Evolutionary conservation across 2,329 filamentous ascomycete genomes (phyloP), one percentile per base, ranked within the genome.

Genomic region (Monosporascus cannonballus): DNA sequence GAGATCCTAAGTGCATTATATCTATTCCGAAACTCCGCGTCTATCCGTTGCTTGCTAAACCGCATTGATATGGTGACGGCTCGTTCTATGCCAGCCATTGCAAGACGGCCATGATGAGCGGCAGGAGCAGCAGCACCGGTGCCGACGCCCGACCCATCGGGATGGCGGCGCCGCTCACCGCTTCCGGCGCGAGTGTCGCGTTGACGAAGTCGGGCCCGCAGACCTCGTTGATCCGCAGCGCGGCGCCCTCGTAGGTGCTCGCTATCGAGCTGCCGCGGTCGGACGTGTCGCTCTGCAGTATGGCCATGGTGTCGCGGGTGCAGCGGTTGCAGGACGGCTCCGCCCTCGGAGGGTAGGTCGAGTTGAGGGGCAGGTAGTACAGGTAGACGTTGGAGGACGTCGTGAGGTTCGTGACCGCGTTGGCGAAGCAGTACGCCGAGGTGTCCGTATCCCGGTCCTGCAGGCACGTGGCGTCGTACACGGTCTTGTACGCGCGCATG

Each of bases 301-400:
- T 80, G 25, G 78, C 77, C 90, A 97, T 96, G 4, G 89, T 93
- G 55, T 89, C 76, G 64, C 85, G 77, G 44, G 94, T 76, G 68
- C 94, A 97, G 41, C 73, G 73, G 61, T 81, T 85, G 73, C 94
- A 99, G 1, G 79, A 83, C 1, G 91, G 89, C n/a, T 77, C 75
- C 25, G 85, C 81, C 22, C 79, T 79, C 15, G 75, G 76, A 0
- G 89, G 89, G 14, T 96, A 73, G 1, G 76, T 70, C 41, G 85
- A 78, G 54, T 94, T 94, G 51, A 96, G 78, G 0, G 92, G 89
- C 3, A 97, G 75, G 63, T 87, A 93, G 73, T 96, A 99, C 37
- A 94, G 79, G 64, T 92, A 93, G 36, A 83, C 80, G 67, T 94
- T 87, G 34, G 84, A 81, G 0, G 87, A 76, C 8, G 81, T 86